Evolutionary conservation across 768 basidiomycete species (phyloP).

Genomic region (Boletus coccyginus): DNA sequence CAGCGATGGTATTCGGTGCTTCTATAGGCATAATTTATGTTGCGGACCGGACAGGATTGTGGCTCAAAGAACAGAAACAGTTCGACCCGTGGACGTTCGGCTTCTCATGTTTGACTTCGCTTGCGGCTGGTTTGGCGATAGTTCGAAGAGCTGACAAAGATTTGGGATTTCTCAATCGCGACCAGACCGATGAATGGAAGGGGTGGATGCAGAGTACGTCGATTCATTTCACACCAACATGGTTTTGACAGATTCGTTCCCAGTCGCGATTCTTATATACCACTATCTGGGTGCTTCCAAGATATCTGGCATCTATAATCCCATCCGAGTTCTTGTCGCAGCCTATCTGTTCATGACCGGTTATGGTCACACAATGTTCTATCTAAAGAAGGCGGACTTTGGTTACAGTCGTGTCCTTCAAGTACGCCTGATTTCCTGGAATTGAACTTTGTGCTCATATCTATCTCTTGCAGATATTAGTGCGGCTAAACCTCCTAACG

Average conservation of each 20-base stretch:
- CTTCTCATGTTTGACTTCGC: slow-evolving; percentile 49
- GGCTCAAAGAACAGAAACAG: slow-evolving; percentile 88
- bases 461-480: slow-evolving; percentile 50
- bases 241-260: neutral
- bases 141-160: slow-evolving; percentile 76
- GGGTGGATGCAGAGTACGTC: slow-evolving; percentile 94
- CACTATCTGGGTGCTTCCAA: slow-evolving; percentile 90
- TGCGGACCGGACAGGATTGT: slow-evolving; percentile 83
- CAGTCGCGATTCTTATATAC: slow-evolving; percentile 89
- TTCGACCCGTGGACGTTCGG: slow-evolving; percentile 69
- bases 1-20: slow-evolving; percentile 62
- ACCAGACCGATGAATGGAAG: slow-evolving; percentile 97
- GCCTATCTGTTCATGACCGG: slow-evolving; percentile 93
- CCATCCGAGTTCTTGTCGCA: slow-evolving; percentile 83
- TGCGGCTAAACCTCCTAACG: slow-evolving; percentile 82
- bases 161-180: slow-evolving; percentile 83
- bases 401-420: slow-evolving; percentile 74
- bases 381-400: slow-evolving; percentile 87
- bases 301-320: slow-evolving; percentile 91
- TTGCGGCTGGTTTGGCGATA: slow-evolving; percentile 60
- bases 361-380: slow-evolving; percentile 86
- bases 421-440: slow-evolving; percentile 35
- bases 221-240: neutral
- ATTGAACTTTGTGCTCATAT: neutral
- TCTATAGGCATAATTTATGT: slow-evolving; percentile 66